Conservation (phyloP, 2,329 filamentous ascomycete species). For the Gnomoniopsis smithogilvyi region DNA sequence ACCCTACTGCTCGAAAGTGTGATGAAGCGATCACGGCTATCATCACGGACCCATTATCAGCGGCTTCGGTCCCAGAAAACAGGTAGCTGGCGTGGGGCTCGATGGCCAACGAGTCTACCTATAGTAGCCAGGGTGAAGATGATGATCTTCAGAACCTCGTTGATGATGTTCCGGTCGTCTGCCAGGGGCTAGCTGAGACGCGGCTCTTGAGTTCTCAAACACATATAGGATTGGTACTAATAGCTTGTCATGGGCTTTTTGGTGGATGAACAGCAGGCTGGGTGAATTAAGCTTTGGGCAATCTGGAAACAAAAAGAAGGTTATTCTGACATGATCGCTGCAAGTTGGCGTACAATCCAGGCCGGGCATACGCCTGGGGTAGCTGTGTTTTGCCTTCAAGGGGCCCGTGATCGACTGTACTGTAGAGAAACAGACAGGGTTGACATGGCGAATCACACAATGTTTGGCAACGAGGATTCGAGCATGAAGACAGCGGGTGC, state of each 20-base stretch:
- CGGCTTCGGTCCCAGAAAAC: neutral
- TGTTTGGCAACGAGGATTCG: neutral
- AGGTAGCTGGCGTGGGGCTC: neutral
- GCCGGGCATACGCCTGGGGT: conserved; percentile 4
- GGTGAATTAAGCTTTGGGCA: conserved; percentile 9
- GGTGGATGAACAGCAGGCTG: neutral
- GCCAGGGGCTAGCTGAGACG: conserved; percentile 13
- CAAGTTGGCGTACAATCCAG: neutral
- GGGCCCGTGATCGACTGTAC: conserved; percentile 26
- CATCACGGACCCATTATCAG: neutral
- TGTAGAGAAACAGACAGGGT: conserved; percentile 24
- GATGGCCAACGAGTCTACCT: neutral
- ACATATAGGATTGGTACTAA: conserved; percentile 3
- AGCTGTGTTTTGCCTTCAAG: conserved; percentile 13
- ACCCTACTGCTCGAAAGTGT: neutral
- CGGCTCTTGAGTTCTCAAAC: conserved; percentile 14
- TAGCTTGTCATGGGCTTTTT: neutral
- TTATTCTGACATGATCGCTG: conserved; percentile 28
- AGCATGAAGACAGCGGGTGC: conserved; percentile 10
- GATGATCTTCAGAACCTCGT: conserved; percentile 7
- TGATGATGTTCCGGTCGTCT: neutral
- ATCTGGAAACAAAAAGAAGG: conserved; percentile 26
- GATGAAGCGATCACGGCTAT: neutral
- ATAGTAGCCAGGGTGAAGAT: too few species aligned
- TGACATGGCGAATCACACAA: conserved; percentile 5